Base-by-base conservation (phyloP, 2,329 filamentous ascomycete species). In the Neofusicoccum ribis region DNA sequence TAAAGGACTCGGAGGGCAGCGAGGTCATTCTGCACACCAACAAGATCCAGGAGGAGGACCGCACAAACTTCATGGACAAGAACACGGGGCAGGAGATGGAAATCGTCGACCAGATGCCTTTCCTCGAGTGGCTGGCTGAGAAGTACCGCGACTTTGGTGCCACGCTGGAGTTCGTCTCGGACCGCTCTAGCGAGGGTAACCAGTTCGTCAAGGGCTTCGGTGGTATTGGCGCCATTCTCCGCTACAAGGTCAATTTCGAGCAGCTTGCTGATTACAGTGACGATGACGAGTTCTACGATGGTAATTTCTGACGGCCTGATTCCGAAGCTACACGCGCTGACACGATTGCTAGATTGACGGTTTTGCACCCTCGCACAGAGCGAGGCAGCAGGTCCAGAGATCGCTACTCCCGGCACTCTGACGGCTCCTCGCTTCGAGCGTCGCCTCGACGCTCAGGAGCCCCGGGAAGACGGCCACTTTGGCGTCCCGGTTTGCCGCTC, bases 191-290 rank as follows among this genome's bases (percentile, higher is more conserved):
- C 67, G 95, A 99, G 83, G 95, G 95, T 78, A 99, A 99, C 83
- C 95, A 99, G 84, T 99, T 99, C 82, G 95, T 99, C 75, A 98
- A 97, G 85, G 95, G 95, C 69, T 99, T 99, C 77, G 95, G 95
- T 89, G 95, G 95, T 76, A 97, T 99, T 73, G 95, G 95, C 71
- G 94, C 94, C 70, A 90, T 99, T 75, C 88, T 99, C 77, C 93
- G 95, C 73, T 99, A 99, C 89, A 97, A 97, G 85, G 92, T 99
- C 85, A 99, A 99, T 85, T 99, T 99, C 83, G 96, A 99, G 83
- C 96, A 99, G 82, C 87, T 99, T 80, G 91, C 90, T 80, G 95
- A 98, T 79, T 86, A 91, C 76, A 88, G 91, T 76, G 93, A 96
- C 79, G 80, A 83, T 67, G 82, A 84, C 71, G 94, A 98, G 79